Base-by-base conservation (phyloP, 805 yeast genomes). In the Ogataea pini region DNA sequence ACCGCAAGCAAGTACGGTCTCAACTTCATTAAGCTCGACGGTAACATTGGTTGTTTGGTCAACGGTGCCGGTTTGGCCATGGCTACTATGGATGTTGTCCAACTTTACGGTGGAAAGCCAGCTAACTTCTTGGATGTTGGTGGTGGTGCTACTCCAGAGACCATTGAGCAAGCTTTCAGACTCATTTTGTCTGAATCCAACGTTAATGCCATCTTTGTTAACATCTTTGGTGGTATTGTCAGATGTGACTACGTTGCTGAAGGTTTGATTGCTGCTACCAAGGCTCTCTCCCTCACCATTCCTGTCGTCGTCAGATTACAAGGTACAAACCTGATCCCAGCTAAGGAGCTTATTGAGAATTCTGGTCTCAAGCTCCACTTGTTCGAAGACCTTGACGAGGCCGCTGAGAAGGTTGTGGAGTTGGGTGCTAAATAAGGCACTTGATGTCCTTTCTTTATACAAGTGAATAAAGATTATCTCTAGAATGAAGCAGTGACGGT, bases 1-100 rank as follows among this genome's bases (percentile, higher is more conserved):
- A 85, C 80, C 71, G 99, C 99, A 55, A 77, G 94, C 63, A 74
- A 89, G 71, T 86, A 82, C 65, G 94, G 90, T 63, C 82, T 94
- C 66, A 94, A 94, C 78, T 94, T 92, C 72, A 95, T 94, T 77
- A 94, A 94, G 78, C 84, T 94, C 68, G 95, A 92, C 68, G 99
- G 99, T 73, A 89, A 90, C 80, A 92, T 94, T 67, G 99, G 99
- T 63, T 92, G 97, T 78, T 79, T 94, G 55, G 99, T 94, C 70
- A 94, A 94, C 73, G 99, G 99, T 78, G 99, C 99, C 50, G 99
- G 99, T 72, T 82, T 94, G 69, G 99, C 99, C 64, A 94, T 94
- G 99, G 99, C 99, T 62, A 94, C 99, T 58, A 91, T 94, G 97
- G 99, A 94, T 74, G 95, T 95, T 70, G 89, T 94, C 78, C 90